Base-by-base conservation (phyloP, 2,329 filamentous ascomycete genomes). In the Chaetomiaceae sp. region DNA sequence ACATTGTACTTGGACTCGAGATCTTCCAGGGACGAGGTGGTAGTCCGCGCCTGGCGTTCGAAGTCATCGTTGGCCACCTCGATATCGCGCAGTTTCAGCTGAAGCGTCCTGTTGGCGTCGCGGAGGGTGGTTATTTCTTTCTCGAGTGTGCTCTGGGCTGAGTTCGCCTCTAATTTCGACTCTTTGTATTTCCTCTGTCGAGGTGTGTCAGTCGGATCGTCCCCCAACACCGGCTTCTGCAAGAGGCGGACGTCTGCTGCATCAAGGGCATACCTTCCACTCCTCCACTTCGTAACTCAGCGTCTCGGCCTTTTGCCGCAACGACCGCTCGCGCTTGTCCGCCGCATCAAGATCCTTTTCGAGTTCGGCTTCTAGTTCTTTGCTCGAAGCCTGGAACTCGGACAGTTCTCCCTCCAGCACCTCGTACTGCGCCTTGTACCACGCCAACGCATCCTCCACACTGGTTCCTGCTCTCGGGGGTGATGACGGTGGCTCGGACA, bases 31-130 rank as follows among this genome's bases (percentile, higher is more conserved):
- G 92, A 96, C 40, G 91, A 96, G 32, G 90, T 91, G 25, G 92
- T 96, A 71, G 96, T 94, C 63, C 94, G 85, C 61, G 94, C 92
- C 73, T 97, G 92, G 61, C 90, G 85, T 75, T 99, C 94, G 67
- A 92, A 96, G 71, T 99, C 94, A 76, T 99, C 94, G 73, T 97
- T 99, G 68, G 89, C 90, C 51, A 99, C 94, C 72, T 99, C 94
- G 63, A 92, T 96, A 69, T 99, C 94, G 61, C 94, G 86, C 53
- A 99, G 75, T 70, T 81, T 89, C 58, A 96, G 76, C 64, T 94
- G 87, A 56, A 96, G 73, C 3, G 86, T 85, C 60, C 94, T 80
- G 69, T 90, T 95, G 44, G 84, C 71, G 61, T 99, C 91, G 66
- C 94, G 87, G 63, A 99, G 78, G 8, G 81, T 86, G 6, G 94